Conservation (phyloP, 768 basidiomycete genomes). For the Xerocomus potaroensis region DNA sequence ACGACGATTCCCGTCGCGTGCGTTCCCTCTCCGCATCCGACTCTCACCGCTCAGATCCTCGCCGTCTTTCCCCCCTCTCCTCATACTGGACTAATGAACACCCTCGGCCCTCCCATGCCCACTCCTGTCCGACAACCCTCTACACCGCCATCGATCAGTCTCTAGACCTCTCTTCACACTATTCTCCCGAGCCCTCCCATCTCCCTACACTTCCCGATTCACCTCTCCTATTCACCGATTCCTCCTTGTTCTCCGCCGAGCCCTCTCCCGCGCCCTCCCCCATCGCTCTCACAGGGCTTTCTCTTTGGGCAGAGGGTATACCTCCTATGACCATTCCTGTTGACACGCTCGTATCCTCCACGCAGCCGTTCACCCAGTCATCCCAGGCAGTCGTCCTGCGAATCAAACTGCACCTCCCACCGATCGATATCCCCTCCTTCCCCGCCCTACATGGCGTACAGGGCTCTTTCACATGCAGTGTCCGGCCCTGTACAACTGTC, state of each 20-base stretch:
- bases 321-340: constrained; percentile 56
- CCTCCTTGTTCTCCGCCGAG: constrained; percentile 26
- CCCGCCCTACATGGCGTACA: constrained; percentile 62
- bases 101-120: constrained; percentile 23
- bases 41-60: constrained; percentile 23
- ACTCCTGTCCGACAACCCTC: constrained; percentile 21
- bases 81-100: constrained; percentile 28
- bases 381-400: constrained; percentile 47
- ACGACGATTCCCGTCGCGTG: constrained; percentile 29
- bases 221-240: constrained; percentile 25
- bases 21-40: constrained; percentile 31
- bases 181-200: constrained; percentile 22
- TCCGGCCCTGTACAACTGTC: constrained; percentile 49
- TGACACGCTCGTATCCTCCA: constrained; percentile 45
- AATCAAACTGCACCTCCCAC: constrained; percentile 54
- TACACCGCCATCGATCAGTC: constrained; percentile 24
- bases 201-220: constrained; percentile 27
- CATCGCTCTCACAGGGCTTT: constrained; percentile 37
- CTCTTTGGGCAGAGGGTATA: constrained; percentile 67
- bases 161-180: constrained; percentile 16
- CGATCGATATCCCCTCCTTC: constrained; percentile 48
- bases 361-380: constrained; percentile 32
- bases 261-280: constrained; percentile 29
- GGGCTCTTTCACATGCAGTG: constrained; percentile 51
- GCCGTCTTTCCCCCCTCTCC: constrained; percentile 31